These are phyloP conservation scores for Diddensiella santjacobensis DNA, from an alignment of 805 yeast genomes.

Conservation along the genomic window DNA sequence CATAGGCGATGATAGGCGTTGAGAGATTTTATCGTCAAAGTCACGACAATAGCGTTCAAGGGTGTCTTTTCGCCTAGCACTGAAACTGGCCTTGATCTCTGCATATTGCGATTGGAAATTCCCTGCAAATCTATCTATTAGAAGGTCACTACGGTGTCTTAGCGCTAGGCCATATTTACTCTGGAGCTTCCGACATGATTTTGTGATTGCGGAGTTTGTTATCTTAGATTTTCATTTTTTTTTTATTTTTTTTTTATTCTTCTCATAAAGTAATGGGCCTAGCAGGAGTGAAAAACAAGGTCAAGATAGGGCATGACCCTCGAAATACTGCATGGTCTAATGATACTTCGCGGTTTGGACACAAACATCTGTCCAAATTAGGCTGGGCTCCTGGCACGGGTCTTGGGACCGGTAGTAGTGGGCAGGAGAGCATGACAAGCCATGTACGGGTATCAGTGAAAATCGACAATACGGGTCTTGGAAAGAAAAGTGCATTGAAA, in stretches of 20 bases:
- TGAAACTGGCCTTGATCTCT: neutral
- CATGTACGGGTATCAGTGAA: slow-evolving; percentile 82
- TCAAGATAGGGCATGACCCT: slow-evolving; percentile 87
- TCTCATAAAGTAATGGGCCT: slow-evolving; percentile 31
- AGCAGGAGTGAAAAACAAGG: slow-evolving; percentile 68
- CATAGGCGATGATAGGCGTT: too few relatives aligned
- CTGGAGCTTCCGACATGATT: too few relatives aligned
- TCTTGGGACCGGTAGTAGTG: slow-evolving; percentile 53
- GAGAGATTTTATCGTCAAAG: too few relatives aligned
- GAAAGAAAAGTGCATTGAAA: slow-evolving; percentile 50
- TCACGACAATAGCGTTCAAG: too few relatives aligned
- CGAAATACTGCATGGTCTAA: slow-evolving; percentile 94
- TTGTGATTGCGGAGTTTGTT: too few relatives aligned
- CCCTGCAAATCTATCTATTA: neutral
- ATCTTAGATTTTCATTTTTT: too few relatives aligned
- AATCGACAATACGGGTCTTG: slow-evolving; percentile 81
- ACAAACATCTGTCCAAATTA: slow-evolving; percentile 68
- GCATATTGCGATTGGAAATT: neutral
- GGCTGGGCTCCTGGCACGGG: slow-evolving; percentile 96
- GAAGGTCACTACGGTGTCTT: neutral
- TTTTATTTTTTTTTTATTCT: slow-evolving; percentile 1
- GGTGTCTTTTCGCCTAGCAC: neutral
- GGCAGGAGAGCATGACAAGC: slow-evolving; percentile 56
- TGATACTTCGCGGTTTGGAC: slow-evolving; percentile 70
- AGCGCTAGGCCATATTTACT: too few relatives aligned